Base-by-base conservation (phyloP, 352 stramenopile species). In the Globisporangium paddicum region DNA sequence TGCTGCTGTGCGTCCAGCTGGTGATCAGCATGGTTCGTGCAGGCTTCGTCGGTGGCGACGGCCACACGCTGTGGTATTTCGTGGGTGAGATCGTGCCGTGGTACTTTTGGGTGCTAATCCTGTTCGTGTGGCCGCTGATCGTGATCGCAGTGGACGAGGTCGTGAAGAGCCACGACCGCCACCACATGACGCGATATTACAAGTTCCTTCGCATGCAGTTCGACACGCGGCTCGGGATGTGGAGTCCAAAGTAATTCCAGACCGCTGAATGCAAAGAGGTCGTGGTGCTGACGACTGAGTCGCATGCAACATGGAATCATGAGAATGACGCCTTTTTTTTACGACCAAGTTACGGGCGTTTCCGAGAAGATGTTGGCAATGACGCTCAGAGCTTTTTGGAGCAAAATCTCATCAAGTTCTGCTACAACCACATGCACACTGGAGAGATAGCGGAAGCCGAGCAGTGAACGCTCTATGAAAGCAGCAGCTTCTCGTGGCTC, bases 181-280 rank as follows among this genome's bases (percentile, higher is more conserved):
- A 73, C n/a, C 72, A 92, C 54, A 63, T 93, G 48, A 71, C 78
- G 25, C 72, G 86, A 21, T 95, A 90, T 60, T 88, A 93, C 72
- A 90, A 90, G 49, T 95, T 93, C 44, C 54, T 95, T 8, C 72
- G 86, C 37, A 95, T 95, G 86, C 83, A 95, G 47, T 95, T 95
- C 60, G 86, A 95, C 61, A 95, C 86, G 9, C 69, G 84, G 0
- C 75, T 95, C 32, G 86, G 86, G 7, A 95, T 95, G 86, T 95
- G 86, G 86, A 93, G 83, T 40, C 86, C 86, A 11, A 93, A 92
- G 67, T 95, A 71, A 75, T 19, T 41, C 11, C 10, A 41, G 35
- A 41, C 11, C 0, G 10, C n/a, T 41, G 13, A 41, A 41, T 41
- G 35, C 35, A 14, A 41, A 14, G 35, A 18, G n/a, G 2, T 5